Evolutionary conservation across 2,329 filamentous ascomycete genomes (phyloP), one percentile per base, ranked within the genome.

Genomic region (Beauveria rudraprayagi): DNA sequence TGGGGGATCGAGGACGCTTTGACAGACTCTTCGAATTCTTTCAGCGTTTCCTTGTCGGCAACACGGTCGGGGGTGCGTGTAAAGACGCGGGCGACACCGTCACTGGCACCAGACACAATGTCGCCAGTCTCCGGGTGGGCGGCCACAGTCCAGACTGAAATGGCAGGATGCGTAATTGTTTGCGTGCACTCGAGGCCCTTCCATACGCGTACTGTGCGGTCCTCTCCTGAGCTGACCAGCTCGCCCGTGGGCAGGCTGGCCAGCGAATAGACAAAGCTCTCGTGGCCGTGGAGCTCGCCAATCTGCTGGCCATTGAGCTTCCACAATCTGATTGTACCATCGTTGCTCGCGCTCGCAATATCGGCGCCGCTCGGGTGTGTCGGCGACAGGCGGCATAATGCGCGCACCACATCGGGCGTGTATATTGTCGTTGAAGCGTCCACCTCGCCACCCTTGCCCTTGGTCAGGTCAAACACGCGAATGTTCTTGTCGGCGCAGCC

Each of bases 101-200:
- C 94, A 72, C 93, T 99, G 30, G 93, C 88, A 37, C 93, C 94
- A 3, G 90, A 90, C n/a, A 91, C 91, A 63, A 99, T 93, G 68
- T 99, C 95, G 24, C 94, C 93, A 53, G 84, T 95, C 64, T 91
- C 85, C 0, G 81, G 70, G 69, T 90, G 94, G 11, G 84, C 89
- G n/a, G 92, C 90, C 19, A 99, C 91, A 16, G 85, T 82, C 94
- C 94, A 99, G 5, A 99, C 92, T 0, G 93, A 97, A 60, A 97
- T 95, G 10, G 94, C 94, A 11, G 94, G 94, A 69, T 97, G 92
- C 1, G 93, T 97, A 65, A 99, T 97, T 44, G 93, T 97, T 74
- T 99, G 94, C 51, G 96, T 77, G 71, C 93, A 97, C 61, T 92
- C 82, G 16, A 79, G 83, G 50, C 88, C 90, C 66, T 83, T 87